Percentiles rank a stretch among this genome's conserved stretches.
Evolutionary conservation across 2,329 filamentous ascomycete genomes (phyloP).

Genomic region (Amylocarpus encephaloides): DNA sequence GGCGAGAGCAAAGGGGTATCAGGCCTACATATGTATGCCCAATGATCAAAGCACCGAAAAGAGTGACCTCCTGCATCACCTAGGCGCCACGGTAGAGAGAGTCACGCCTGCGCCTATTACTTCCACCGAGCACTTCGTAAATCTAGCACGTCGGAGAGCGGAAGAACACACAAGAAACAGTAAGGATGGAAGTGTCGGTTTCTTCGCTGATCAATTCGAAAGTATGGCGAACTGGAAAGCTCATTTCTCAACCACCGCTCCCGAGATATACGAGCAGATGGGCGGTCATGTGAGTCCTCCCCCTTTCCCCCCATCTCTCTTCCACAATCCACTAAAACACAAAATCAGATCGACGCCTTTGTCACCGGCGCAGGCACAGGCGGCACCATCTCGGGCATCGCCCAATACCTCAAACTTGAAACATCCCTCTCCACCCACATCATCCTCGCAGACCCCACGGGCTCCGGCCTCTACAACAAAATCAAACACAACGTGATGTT

Average conservation of each 20-base stretch:
- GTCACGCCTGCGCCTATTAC: conserved; percentile 89
- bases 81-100: conserved; percentile 88
- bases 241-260: conserved; percentile 76
- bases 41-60: conserved; percentile 87
- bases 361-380: conserved; percentile 92
- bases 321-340: neutral
- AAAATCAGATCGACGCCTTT: conserved; percentile 65
- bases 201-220: conserved; percentile 97
- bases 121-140: conserved; percentile 91
- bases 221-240: conserved; percentile 82
- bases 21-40: conserved; percentile 95
- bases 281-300: conserved; percentile 41
- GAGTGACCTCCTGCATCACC: conserved; percentile 76
- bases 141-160: conserved; percentile 74
- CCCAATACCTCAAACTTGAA: conserved; percentile 70
- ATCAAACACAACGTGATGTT: conserved; percentile 96
- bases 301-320: neutral
- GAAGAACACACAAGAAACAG: conserved; percentile 59
- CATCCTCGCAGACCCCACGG: conserved; percentile 88
- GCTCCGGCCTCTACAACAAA: conserved; percentile 87
- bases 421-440: conserved; percentile 47
- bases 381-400: conserved; percentile 84
- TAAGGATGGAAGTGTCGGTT: conserved; percentile 62
- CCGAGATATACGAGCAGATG: conserved; percentile 80
- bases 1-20: conserved; percentile 81